Evolutionary conservation across 75 land plant species (phyloP), one percentile per base, ranked within the genome.

Genomic region (Sequoia sempervirens): DNA sequence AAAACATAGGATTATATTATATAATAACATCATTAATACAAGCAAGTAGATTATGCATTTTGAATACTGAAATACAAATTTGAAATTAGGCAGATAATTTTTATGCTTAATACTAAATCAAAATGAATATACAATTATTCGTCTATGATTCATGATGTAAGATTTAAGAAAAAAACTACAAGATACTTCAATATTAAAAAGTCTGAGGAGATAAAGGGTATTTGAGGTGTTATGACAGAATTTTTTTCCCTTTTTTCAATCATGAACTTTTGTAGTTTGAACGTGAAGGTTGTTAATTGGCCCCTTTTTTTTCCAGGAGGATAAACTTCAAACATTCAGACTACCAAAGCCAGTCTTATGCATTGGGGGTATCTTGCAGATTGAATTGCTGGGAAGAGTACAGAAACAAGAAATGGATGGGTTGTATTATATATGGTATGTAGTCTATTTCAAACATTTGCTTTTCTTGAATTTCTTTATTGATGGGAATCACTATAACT

Each of bases 351-450:
- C 99, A 58, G 91, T 91, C 50, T 30, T 96, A 36, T 96, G 97
- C 86, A 90, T 93, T 83, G 99, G 99, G 46, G 95, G 94, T 38
- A 87, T 96, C 58, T 81, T 96, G 79, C 92, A 93, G 86, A 90
- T 96, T 81, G 99, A 96, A 83, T 86, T 96, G 28, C 72, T 96
- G 83, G 99, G 97, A 9, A 91, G 99, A 73, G 90, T 92, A 45
- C 95, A 95, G 85, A 92, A 83, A 52, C 97, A 95, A 82, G 86
- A 84, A 18, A 88, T 88, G 83, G 99, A 96, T 83, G 87, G 70
- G 26, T 85, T 95, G 30, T 96, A 92, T 68, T 96, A 96, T 80
- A 89, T 96, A 30, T 96, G 99, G 99, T 96, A 28, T 88, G 90
- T 88, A 78, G 45, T 78, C 47, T 15, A 78, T 41, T 38, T 45